Base-by-base conservation (phyloP, 139 green algal species). In the Chlamydomonas incerta region DNA sequence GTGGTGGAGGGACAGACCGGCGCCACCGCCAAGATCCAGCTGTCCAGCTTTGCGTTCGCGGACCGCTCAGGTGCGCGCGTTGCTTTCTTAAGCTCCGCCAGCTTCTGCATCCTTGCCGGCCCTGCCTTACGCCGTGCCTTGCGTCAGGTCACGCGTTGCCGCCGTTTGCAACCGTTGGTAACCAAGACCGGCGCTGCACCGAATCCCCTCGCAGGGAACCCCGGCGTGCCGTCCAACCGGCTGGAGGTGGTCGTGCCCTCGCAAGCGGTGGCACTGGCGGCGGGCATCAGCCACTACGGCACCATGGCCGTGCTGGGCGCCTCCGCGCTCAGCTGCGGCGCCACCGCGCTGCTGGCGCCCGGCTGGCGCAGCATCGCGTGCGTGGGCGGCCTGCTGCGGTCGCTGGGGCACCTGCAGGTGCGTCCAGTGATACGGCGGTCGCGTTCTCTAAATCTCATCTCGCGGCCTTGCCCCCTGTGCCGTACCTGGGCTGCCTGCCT, bases 341-440 rank as follows among this genome's bases (percentile, higher is more conserved):
- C 74, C 55, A 58, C 52, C 23, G 74, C 74, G n/a, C 9, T 68
- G 33, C 15, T 86, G 11, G 62, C 31, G 31, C 80, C 80, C 47
- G 80, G 80, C 55, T 86, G 80, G 80, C 29, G 52, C n/a, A 57
- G 46, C 50, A 24, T 76, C 21, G 72, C 82, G 21, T 81, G 72
- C 60, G 82, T 35, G 23, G 72, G 34, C 11, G 82, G 72, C n/a
- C 15, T 82, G 58, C 82, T 87, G 72, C 82, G 82, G 29, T 74
- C 57, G 11, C 3, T 71, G 46, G 82, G 72, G 0, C 82, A 87
- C 41, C 46, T 82, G 46, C 82, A 87, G 72, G 33, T 71, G 57
- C 10, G 50, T n/a, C n/a, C n/a, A n/a, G n/a, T n/a, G n/a, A n/a
- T n/a, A n/a, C n/a, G n/a, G n/a, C n/a, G n/a, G n/a, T n/a, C n/a